phyloP scores from a whole-genome alignment of 352 stramenopile species.

The Peronospora tabacina region DNA sequence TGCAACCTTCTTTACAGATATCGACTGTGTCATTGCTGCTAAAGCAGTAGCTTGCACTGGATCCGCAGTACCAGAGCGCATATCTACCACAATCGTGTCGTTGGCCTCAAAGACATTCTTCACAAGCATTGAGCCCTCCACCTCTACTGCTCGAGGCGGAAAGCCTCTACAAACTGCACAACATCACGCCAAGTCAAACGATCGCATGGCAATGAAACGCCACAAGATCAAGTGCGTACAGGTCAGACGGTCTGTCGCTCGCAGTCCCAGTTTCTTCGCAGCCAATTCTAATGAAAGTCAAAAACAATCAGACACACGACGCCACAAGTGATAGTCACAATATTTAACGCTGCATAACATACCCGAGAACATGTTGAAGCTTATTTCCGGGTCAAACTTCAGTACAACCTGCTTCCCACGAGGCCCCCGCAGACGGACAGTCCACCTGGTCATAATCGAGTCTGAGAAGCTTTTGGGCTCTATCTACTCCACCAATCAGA shows the following conservation, averaged over 20 bases:
- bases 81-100: constrained; percentile 58
- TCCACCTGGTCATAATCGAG: constrained; percentile 36
- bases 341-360: constrained; percentile 6
- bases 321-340: neutral
- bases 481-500: neutral
- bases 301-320: constrained; percentile 2
- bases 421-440: constrained; percentile 51
- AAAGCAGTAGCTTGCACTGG: constrained; percentile 8
- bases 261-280: constrained; percentile 37
- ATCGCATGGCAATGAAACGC: neutral
- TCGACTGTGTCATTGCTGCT: constrained; percentile 16
- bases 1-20: constrained; percentile 18
- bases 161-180: constrained; percentile 59
- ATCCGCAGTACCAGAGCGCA: constrained; percentile 4
- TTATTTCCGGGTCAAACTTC: constrained; percentile 33
- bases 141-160: constrained; percentile 40
- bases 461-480: no score
- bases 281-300: constrained; percentile 33
- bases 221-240: constrained; percentile 29
- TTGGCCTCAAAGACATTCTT: constrained; percentile 53
- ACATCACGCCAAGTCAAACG: neutral
- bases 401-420: constrained; percentile 50
- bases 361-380: constrained; percentile 47
- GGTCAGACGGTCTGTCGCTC: constrained; percentile 32
- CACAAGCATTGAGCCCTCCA: constrained; percentile 30